phyloP scores from a whole-genome alignment of 306 rosid species.

The Vigna reflexopilosa region DNA sequence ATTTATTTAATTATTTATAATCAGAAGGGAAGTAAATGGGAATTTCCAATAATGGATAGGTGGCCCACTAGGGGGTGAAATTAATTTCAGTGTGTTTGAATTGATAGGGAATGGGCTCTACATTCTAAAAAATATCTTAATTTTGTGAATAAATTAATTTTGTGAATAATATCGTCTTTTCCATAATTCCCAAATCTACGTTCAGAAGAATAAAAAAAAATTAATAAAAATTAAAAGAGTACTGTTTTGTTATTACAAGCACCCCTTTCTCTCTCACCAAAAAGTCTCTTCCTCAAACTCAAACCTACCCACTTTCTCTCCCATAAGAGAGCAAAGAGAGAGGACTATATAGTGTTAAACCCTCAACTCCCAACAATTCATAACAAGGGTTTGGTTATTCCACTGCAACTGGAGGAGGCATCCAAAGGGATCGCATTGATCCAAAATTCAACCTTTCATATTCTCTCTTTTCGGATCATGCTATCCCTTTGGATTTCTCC shows the following conservation, averaged over 20 bases:
- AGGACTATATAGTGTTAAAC: neutral
- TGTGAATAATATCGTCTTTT: neutral
- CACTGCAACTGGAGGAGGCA: slow-evolving; percentile 52
- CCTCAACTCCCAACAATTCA: slow-evolving; percentile 11
- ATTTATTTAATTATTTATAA: too few relatives aligned
- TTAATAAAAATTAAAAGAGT: neutral
- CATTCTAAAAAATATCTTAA: slow-evolving; percentile 24
- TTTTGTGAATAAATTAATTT: neutral
- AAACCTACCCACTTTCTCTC: slow-evolving; percentile 39
- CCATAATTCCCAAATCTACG: slow-evolving; percentile 4
- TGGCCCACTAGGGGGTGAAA: slow-evolving; percentile 40
- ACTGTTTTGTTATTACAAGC: slow-evolving; percentile 18
- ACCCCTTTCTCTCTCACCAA: slow-evolving; percentile 18
- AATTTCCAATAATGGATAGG: slow-evolving; percentile 48
- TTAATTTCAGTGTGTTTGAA: slow-evolving; percentile 37
- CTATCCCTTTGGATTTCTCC: slow-evolving; percentile 54
- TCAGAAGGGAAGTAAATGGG: neutral
- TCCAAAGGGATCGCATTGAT: slow-evolving; percentile 64
- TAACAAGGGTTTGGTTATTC: slow-evolving; percentile 25
- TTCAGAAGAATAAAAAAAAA: neutral
- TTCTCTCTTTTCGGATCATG: slow-evolving; percentile 44
- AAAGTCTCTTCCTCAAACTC: slow-evolving; percentile 2
- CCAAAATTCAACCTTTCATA: slow-evolving; percentile 31
- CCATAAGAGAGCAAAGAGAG: neutral
- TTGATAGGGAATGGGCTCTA: slow-evolving; percentile 42